Evolutionary conservation across 139 green algal genomes (phyloP).

Genomic region (Astrephomene gubernaculifera): DNA sequence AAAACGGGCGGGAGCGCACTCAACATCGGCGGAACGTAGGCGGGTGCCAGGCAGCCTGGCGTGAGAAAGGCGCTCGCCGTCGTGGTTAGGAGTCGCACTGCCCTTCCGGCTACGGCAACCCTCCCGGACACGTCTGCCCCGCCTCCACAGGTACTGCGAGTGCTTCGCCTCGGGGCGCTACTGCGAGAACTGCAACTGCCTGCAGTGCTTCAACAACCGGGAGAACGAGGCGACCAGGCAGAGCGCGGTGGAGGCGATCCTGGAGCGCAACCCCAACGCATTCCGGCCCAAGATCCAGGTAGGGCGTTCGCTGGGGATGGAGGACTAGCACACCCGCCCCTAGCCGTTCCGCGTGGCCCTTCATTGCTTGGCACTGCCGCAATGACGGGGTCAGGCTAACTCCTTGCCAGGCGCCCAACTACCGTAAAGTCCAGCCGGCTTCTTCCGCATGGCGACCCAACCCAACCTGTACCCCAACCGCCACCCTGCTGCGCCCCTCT

Average conservation of each 20-base stretch:
- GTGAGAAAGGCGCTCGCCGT: background rate
- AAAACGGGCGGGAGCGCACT: background rate
- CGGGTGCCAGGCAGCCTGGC: too few relatives aligned
- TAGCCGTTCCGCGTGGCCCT: too few relatives aligned
- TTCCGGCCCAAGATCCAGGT: conserved; percentile 93
- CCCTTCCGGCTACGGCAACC: too few relatives aligned
- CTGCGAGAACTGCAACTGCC: conserved; percentile 90
- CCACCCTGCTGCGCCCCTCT: background rate
- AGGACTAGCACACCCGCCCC: too few relatives aligned
- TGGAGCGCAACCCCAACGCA: conserved; percentile 92
- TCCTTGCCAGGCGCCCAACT: too few relatives aligned
- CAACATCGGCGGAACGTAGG: background rate
- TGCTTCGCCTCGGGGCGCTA: conserved; percentile 85
- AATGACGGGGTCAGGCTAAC: too few relatives aligned
- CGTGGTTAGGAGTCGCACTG: background rate
- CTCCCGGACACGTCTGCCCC: background rate
- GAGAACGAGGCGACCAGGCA: conserved; percentile 80
- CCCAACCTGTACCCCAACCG: too few relatives aligned
- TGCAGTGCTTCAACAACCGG: conserved; percentile 90
- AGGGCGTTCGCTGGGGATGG: too few relatives aligned
- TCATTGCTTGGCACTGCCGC: too few relatives aligned
- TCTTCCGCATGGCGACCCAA: too few relatives aligned
- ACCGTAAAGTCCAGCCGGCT: too few relatives aligned
- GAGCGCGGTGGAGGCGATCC: conserved; percentile 84
- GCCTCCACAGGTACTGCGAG: conserved; percentile 80